Base-by-base conservation (phyloP, 2,329 filamentous ascomycete genomes). In the Akanthomyces muscarius region DNA sequence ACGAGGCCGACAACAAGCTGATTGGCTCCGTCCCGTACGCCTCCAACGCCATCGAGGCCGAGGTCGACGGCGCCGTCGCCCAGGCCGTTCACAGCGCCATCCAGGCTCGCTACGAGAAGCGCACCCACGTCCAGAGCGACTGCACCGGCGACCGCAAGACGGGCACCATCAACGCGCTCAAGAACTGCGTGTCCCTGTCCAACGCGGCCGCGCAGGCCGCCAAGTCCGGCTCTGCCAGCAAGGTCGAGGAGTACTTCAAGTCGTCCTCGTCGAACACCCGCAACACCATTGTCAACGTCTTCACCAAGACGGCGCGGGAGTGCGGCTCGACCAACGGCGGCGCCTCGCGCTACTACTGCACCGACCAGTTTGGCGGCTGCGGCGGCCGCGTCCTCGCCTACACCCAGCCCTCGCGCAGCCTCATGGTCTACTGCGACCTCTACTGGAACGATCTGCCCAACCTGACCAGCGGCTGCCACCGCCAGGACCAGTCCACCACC, bases 231-330 rank as follows among this genome's bases (percentile, higher is more conserved):
- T 67, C 76, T 0, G 77, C 79, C 4, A 73, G 75, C 67, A 85
- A 80, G 69, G 74, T 88, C 68, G 73, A 72, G 42, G 83, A 87
- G 69, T 89, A 87, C 78, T 90, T 89, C 81, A 88, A 87, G 75
- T 81, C 81, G 0, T 82, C 81, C 33, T 73, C 67, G 5, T 66
- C 72, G n/a, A 66, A 71, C 1, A 75, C 75, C 13, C 78, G 80
- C 48, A 75, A 70, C 55, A 76, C 73, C 1, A 82, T 87, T 14
- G 77, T 80, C 6, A 75, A 76, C 36, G 77, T 86, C 56, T 75
- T 76, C 51, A 76, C 76, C 45, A 64, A 64, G 25, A 77, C 86
- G 8, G 80, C 82, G 10, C 67, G 67, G 4, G 82, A 87, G 71
- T 85, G 84, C 63, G 73, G 75, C 54, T 80, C 79, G 50, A 75